Conservation (phyloP, 768 basidiomycete species). For the Termitomyces heimii region DNA sequence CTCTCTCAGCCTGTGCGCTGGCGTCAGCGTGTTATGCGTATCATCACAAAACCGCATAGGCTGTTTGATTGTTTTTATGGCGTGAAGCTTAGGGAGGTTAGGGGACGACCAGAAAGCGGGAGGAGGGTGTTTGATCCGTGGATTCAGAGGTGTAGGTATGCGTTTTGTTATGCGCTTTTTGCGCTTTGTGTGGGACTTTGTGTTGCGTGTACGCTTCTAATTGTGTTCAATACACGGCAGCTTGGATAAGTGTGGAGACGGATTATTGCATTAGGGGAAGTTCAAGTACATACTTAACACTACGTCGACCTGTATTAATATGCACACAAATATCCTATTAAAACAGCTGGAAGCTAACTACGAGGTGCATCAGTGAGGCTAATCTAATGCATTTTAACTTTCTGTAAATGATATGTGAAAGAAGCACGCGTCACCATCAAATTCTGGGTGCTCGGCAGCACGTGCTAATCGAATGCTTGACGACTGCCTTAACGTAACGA, state of each 20-base stretch:
- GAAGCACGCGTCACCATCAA: too few species aligned
- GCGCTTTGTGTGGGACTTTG: slow-evolving; percentile 34
- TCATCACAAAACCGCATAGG: slow-evolving; percentile 40
- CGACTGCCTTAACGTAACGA: not conserved
- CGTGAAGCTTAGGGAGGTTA: slow-evolving; percentile 34
- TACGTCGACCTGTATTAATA: not conserved
- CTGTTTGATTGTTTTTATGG: slow-evolving; percentile 39
- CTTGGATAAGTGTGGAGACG: slow-evolving; percentile 13
- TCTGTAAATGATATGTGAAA: not conserved
- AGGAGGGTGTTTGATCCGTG: slow-evolving; percentile 51
- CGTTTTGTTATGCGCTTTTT: slow-evolving; percentile 47
- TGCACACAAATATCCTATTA: not conserved
- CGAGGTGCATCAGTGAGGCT: not conserved
- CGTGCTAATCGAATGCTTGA: not conserved
- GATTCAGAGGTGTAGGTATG: slow-evolving; percentile 54
- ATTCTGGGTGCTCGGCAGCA: too few species aligned
- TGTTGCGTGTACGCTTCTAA: slow-evolving; percentile 33
- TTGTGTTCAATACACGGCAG: slow-evolving; percentile 35
- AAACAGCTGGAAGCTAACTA: not conserved
- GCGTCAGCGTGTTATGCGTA: slow-evolving; percentile 14
- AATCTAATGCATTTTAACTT: too few species aligned
- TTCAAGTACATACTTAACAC: not conserved
- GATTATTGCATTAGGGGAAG: not conserved
- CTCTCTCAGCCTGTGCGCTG: slow-evolving; percentile 13
- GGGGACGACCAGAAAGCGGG: slow-evolving; percentile 38